Percentiles rank a stretch among this genome's conserved stretches.
Conservation (phyloP, 371 early-diverging fungal genomes). For the Enterospora canceri region DNA sequence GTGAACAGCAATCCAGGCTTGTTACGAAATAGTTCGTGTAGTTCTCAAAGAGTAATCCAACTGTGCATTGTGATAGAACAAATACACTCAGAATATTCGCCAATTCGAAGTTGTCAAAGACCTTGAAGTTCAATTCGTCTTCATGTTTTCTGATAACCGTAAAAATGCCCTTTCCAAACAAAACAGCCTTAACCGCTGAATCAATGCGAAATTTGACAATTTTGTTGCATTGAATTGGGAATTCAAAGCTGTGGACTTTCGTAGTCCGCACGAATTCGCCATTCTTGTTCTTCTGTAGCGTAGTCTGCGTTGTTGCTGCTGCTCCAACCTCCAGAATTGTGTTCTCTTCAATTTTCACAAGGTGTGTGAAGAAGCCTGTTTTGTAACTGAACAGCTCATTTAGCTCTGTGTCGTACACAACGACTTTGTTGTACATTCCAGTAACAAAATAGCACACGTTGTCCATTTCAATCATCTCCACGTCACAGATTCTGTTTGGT, state of each 20-base stretch:
- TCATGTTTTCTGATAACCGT: no score
- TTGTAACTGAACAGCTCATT: neutral
- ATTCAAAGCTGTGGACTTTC: neutral
- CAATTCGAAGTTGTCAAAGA: neutral
- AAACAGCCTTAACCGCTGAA: neutral
- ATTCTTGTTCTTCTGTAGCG: neutral
- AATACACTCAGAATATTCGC: neutral
- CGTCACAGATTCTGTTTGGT: neutral
- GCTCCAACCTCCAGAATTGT: neutral
- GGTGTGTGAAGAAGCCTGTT: neutral
- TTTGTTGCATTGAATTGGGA: neutral
- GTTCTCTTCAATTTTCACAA: neutral
- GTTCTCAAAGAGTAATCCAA: neutral
- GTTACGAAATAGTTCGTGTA: neutral
- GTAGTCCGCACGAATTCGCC: neutral
- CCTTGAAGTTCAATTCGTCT: neutral
- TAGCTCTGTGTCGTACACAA: neutral
- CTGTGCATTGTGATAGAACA: neutral
- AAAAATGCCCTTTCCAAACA: neutral
- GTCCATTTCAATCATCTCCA: neutral
- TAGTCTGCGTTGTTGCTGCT: neutral
- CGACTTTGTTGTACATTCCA: neutral
- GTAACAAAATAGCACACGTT: neutral
- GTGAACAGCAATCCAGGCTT: neutral
- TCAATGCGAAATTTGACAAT: neutral